These are phyloP conservation scores for Rhynchospora pubera DNA, from an alignment of 176 grass and related monocot genomes.

Conservation along the genomic window DNA sequence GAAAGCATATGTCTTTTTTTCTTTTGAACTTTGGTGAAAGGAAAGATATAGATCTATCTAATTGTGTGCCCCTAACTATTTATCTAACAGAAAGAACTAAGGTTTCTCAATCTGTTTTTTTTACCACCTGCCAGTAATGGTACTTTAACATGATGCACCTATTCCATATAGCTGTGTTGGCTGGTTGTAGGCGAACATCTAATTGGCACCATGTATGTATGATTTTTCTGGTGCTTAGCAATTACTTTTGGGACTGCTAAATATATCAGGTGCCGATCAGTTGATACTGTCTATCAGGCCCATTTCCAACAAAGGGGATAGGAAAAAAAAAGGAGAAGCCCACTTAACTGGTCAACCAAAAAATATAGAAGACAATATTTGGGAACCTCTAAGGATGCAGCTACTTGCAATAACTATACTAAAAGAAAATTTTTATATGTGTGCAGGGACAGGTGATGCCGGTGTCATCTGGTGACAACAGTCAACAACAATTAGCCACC, in stretches of 20 bases:
- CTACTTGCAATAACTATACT: background rate
- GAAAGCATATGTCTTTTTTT: background rate
- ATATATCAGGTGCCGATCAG: background rate
- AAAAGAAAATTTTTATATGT: conserved; percentile 26
- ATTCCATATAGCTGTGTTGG: background rate
- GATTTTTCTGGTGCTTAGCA: background rate
- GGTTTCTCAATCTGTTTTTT: background rate
- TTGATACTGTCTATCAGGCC: background rate
- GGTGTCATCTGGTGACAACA: conserved; percentile 62
- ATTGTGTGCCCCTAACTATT: background rate
- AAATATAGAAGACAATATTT: background rate
- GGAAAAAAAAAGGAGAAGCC: background rate
- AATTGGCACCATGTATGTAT: background rate
- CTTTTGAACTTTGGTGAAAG: background rate
- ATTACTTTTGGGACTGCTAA: background rate
- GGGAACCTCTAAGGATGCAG: background rate
- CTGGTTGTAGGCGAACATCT: background rate
- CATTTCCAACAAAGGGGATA: background rate
- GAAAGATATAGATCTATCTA: background rate
- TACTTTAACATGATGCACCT: background rate
- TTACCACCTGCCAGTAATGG: background rate
- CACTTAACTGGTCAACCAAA: background rate
- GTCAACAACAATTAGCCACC: conserved; percentile 46
- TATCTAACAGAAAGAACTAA: background rate
- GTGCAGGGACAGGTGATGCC: conserved; percentile 43